phyloP scores from a whole-genome alignment of 2,329 filamentous ascomycete species.

The Cladosporium velox region DNA sequence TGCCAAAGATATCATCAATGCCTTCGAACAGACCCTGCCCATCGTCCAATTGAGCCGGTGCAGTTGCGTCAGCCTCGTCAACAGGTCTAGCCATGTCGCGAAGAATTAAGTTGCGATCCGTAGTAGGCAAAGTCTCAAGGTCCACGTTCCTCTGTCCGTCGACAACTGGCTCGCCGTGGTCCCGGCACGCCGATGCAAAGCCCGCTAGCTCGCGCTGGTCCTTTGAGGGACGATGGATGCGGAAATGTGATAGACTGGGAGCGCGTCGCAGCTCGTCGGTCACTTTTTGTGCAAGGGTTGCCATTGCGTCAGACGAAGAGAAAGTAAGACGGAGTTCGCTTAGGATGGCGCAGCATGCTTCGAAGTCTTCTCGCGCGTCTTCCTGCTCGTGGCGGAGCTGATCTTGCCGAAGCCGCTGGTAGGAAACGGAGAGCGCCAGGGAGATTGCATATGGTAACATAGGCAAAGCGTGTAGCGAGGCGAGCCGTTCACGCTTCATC shows the following conservation, averaged over 20 bases:
- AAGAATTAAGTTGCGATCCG: conserved; percentile 2
- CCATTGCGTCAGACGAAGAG: conserved; percentile 51
- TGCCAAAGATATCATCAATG: conserved; percentile 39
- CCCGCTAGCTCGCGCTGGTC: conserved; percentile 16
- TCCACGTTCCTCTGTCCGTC: conserved; percentile 9
- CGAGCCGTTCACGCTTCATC: conserved; percentile 50
- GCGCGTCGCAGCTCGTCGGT: conserved; percentile 35
- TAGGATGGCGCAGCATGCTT: conserved; percentile 47
- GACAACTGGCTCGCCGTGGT: conserved; percentile 19
- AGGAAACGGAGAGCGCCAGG: conserved; percentile 58
- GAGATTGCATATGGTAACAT: conserved; percentile 59
- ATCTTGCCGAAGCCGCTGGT: conserved; percentile 57
- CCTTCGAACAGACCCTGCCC: conserved; percentile 34
- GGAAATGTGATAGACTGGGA: conserved; percentile 31
- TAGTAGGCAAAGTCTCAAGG: conserved; percentile 9
- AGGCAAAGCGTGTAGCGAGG: conserved; percentile 54
- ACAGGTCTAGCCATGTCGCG: conserved; percentile 2
- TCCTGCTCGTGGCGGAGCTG: conserved; percentile 51
- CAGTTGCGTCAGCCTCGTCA: neutral
- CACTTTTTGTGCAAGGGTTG: conserved; percentile 38
- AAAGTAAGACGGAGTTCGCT: conserved; percentile 47
- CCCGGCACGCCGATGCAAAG: conserved; percentile 17
- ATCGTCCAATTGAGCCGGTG: conserved; percentile 3
- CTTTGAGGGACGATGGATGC: conserved; percentile 27
- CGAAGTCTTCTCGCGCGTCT: conserved; percentile 48